Evolutionary conservation across 2,329 filamentous ascomycete genomes (phyloP).

Genomic region (Nothophaeocryptopus gaeumannii): DNA sequence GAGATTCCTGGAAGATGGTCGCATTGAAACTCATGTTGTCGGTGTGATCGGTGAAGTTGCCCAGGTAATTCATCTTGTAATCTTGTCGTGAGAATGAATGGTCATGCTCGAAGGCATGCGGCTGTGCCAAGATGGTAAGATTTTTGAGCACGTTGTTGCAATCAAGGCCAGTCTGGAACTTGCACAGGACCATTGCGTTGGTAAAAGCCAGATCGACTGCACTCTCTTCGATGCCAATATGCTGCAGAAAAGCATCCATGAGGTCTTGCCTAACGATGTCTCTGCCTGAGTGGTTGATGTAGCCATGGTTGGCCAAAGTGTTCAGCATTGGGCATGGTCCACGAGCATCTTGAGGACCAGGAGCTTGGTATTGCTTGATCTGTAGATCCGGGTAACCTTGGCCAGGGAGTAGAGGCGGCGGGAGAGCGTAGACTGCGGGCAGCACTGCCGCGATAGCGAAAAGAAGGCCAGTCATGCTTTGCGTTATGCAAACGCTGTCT

Average conservation of each 20-base stretch:
- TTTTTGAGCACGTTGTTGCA: no score
- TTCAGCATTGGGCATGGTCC: constrained; percentile 43
- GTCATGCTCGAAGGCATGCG: constrained; percentile 53
- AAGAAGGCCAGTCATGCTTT: constrained; percentile 9
- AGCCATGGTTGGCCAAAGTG: constrained; percentile 42
- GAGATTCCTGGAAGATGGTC: constrained; percentile 8
- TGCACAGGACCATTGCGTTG: background rate
- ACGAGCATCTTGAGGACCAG: constrained; percentile 30
- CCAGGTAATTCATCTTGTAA: constrained; percentile 25
- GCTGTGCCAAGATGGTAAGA: background rate
- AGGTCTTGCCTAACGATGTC: constrained; percentile 1
- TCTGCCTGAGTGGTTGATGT: constrained; percentile 26
- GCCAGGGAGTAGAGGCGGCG: no score
- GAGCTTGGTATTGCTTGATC: constrained; percentile 5
- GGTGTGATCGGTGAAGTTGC: background rate
- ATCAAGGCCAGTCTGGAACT: background rate
- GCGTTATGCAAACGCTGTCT: no score
- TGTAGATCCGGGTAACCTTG: no score
- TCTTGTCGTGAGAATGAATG: constrained; percentile 52
- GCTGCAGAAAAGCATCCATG: no score
- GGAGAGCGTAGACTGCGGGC: no score
- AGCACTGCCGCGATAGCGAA: no score
- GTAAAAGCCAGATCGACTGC: background rate
- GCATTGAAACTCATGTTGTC: constrained; percentile 14
- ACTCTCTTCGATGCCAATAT: no score